phyloP scores from a whole-genome alignment of 2,329 filamentous ascomycete species.

The Epichloe aotearoae region DNA sequence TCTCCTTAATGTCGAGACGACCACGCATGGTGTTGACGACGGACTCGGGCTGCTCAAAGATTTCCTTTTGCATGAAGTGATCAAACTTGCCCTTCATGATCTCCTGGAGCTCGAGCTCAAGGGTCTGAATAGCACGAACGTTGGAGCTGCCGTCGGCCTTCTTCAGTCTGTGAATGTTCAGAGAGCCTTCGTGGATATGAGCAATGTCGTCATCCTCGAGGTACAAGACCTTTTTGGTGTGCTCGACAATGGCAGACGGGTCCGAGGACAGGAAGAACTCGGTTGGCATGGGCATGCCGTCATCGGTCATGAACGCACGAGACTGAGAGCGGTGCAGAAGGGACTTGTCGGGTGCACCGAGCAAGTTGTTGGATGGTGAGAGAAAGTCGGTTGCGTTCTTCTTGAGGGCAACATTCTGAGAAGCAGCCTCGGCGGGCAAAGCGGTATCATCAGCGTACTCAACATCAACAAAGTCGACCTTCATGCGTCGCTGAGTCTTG shows the following conservation, averaged over 20 bases:
- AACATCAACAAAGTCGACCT: constrained; percentile 99
- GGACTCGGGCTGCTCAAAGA: constrained; percentile 98
- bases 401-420: constrained; percentile 94
- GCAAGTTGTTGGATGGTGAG: constrained; percentile 46
- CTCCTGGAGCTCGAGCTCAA: constrained; percentile 97
- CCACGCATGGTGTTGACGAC: constrained; percentile 99
- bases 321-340: constrained; percentile 97
- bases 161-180: constrained; percentile 96
- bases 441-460: constrained; percentile 82
- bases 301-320: constrained; percentile 95
- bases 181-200: constrained; percentile 95
- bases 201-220: constrained; percentile 99
- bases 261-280: constrained; percentile 99
- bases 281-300: constrained; percentile 92
- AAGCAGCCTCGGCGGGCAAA: constrained; percentile 84
- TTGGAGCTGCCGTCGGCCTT: constrained; percentile 96
- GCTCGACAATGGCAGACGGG: constrained; percentile 94
- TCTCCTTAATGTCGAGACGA: constrained; percentile 85
- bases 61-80: constrained; percentile 99
- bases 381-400: constrained; percentile 62
- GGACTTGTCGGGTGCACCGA: constrained; percentile 92
- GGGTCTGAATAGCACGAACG: constrained; percentile 93
- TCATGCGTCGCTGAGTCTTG: constrained; percentile 96
- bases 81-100: constrained; percentile 99
- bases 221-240: constrained; percentile 99